These are phyloP conservation scores for Dipodascus albidus DNA, from an alignment of 805 yeast species.

Conservation along the genomic window DNA sequence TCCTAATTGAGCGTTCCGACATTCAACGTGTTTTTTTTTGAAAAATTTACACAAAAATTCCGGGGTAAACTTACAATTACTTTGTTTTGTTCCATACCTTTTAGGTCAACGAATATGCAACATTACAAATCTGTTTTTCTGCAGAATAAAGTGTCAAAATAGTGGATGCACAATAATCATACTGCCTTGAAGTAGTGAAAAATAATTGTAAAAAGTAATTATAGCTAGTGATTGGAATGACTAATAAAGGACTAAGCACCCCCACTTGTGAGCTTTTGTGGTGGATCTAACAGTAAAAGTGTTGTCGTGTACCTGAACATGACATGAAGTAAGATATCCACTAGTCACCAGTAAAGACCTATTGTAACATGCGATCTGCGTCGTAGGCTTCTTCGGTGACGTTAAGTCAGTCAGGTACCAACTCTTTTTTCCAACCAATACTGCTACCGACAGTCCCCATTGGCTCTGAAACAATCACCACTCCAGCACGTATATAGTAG, in stretches of 20 bases:
- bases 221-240: background rate
- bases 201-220: background rate
- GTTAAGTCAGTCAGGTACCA: no score
- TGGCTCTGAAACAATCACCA: no score
- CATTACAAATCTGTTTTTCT: background rate
- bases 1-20: no score
- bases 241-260: background rate
- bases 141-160: background rate
- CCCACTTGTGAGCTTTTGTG: no score
- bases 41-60: background rate
- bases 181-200: no score
- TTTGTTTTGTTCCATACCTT: background rate
- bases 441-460: no score
- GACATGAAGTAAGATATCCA: background rate
- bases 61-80: background rate
- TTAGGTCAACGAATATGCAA: background rate
- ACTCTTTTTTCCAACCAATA: no score
- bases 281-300: background rate
- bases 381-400: no score
- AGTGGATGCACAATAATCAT: background rate
- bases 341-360: background rate
- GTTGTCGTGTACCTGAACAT: background rate
- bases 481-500: background rate
- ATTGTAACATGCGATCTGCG: background rate
- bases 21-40: no score